Base-by-base conservation (phyloP, 164 flowering plant species). In the Vitis cinerea region DNA sequence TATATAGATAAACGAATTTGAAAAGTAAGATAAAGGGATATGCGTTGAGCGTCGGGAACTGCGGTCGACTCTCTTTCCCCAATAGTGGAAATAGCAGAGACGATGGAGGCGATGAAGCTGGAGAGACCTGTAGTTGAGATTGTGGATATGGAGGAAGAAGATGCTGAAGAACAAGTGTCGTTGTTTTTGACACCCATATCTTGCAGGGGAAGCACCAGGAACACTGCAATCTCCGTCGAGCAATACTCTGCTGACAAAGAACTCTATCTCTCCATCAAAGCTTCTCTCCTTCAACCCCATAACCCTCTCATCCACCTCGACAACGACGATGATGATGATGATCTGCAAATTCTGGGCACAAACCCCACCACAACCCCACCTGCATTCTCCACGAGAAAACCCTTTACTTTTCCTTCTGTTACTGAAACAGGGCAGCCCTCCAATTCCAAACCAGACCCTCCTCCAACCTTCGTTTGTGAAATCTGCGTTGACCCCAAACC, bases 401-500 rank as follows among this genome's bases (percentile, higher is more conserved):
- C 52, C 61, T 31, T 37, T 59, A 9, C 53, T 7, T 8, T 15
- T 47, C 53, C 44, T 12, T 48, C 54, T 11, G 62, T 68, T 50
- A 2, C 31, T 5, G 64, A 68, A 59, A 59, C n/a, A 8, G 71
- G 71, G 50, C 64, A 68, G 10, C 17, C 56, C 9, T 68, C 71
- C 15, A 68, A 68, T 49, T 68, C 64, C 2, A 9, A 59, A 48
- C 0, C 47, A 8, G 37, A 47, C 3, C 3, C 19, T 14, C 52
- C 15, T 15, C 59, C 63, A 7, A 66, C 51, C 9, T 83, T 83
- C 63, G 15, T 61, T 5, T 86, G 87, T 48, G 84, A 78, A 59
- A 80, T 86, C 54, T 86, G 87, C 13, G 63, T 31, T 0, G 85
- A 82, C 15, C 10, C 67, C 16, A 82, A 69, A 59, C 59, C 69